Evolutionary conservation across 1,284 basidiomycete genomes (phyloP).

Genomic region (Cryptococcus deneoformans): DNA sequence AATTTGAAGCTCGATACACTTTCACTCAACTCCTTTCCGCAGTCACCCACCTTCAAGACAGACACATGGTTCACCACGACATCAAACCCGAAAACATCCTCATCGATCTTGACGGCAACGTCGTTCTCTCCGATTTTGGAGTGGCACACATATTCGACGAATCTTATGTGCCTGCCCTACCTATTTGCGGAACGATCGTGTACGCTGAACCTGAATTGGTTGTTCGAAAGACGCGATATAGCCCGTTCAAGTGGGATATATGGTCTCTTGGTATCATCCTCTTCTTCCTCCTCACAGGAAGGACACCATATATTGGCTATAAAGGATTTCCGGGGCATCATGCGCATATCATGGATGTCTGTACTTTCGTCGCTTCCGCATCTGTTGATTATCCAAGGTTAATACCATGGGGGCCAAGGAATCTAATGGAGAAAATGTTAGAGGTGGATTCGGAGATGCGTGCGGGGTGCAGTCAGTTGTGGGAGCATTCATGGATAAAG

Average conservation of each 20-base stretch:
- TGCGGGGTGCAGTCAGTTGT: too few relatives aligned
- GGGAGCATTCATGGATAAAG: too few relatives aligned
- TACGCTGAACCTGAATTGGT: slow-evolving; percentile 95
- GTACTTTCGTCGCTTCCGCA: too few relatives aligned
- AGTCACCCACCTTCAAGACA: slow-evolving; percentile 76
- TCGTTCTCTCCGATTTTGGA: slow-evolving; percentile 96
- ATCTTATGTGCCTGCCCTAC: slow-evolving; percentile 68
- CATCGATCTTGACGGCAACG: slow-evolving; percentile 66
- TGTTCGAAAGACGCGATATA: slow-evolving; percentile 58
- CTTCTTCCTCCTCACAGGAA: too few relatives aligned
- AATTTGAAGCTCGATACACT: neutral
- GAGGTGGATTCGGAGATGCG: too few relatives aligned
- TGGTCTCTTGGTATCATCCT: neutral
- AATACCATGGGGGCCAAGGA: too few relatives aligned
- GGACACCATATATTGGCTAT: too few relatives aligned
- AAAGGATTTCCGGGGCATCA: too few relatives aligned
- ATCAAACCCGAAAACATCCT: slow-evolving; percentile 95
- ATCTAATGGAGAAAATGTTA: too few relatives aligned
- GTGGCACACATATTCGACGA: slow-evolving; percentile 86
- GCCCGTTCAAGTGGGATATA: neutral
- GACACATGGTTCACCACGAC: slow-evolving; percentile 94
- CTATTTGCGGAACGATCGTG: slow-evolving; percentile 81
- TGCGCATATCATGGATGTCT: too few relatives aligned
- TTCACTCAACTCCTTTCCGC: slow-evolving; percentile 59
- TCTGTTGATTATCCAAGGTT: too few relatives aligned